Evolutionary conservation across 495 filamentous ascomycete genomes (phyloP).

Genomic region (Penicillium lividum): DNA sequence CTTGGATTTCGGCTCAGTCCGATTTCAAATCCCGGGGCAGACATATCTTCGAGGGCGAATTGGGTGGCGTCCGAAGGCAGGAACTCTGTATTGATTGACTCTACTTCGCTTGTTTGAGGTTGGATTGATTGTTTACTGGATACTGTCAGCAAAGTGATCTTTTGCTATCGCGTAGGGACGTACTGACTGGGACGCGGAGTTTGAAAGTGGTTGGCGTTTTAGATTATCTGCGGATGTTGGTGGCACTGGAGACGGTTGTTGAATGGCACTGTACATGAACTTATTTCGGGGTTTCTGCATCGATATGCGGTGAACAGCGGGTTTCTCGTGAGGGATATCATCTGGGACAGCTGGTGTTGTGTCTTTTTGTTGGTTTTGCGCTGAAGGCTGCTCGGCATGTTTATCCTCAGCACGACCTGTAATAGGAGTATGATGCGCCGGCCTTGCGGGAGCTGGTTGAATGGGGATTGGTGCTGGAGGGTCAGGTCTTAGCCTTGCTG

Average conservation of each 20-base stretch:
- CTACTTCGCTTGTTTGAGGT: neutral
- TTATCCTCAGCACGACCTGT: neutral
- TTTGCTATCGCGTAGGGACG: conserved; percentile 12
- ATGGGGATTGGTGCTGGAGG: neutral
- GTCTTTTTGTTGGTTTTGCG: neutral
- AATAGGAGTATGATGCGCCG: neutral
- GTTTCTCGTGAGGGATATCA: neutral
- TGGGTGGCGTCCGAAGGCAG: conserved; percentile 34
- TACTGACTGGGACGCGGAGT: conserved; percentile 35
- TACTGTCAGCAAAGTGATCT: conserved; percentile 19
- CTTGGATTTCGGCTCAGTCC: neutral
- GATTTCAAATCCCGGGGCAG: conserved; percentile 12
- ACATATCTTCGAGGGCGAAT: conserved; percentile 35
- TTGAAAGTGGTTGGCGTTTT: conserved; percentile 9
- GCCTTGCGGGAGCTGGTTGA: neutral
- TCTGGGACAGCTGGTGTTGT: neutral
- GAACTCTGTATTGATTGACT: conserved; percentile 25
- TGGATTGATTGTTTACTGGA: conserved; percentile 9
- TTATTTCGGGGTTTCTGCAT: conserved; percentile 4
- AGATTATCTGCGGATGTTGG: conserved; percentile 8
- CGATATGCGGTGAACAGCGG: neutral
- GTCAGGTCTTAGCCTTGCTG: neutral
- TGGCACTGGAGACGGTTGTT: conserved; percentile 9
- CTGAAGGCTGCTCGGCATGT: neutral
- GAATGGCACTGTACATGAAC: conserved; percentile 1